phyloP scores from a whole-genome alignment of 2,329 filamentous ascomycete species.

The Setomelanomma holmii region DNA sequence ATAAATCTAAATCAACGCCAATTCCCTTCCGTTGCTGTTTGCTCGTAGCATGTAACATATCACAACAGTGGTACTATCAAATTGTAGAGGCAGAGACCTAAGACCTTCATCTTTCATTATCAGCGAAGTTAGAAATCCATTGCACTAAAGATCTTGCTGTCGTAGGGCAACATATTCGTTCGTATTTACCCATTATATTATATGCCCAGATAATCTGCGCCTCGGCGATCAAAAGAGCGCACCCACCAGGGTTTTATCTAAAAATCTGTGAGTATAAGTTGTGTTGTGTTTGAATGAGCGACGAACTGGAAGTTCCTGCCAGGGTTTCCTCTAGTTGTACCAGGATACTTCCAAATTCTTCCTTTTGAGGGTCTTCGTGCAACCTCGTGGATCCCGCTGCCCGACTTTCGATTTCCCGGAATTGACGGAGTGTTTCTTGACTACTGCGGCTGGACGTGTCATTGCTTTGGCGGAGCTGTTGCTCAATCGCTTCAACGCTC shows the following conservation, averaged over 20 bases:
- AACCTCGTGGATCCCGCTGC: neutral
- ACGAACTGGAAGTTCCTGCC: constrained; percentile 1
- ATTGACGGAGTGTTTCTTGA: neutral
- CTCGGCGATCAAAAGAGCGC: neutral
- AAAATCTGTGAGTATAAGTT: neutral
- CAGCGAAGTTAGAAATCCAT: neutral
- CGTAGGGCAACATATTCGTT: neutral
- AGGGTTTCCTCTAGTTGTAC: constrained; percentile 1
- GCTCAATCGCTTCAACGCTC: constrained; percentile 1
- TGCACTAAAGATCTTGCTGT: neutral
- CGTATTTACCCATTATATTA: neutral
- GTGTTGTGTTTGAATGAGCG: neutral
- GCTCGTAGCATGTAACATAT: too few species aligned
- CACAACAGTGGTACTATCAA: neutral
- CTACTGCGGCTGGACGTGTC: neutral
- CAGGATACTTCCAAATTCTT: neutral
- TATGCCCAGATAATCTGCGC: constrained; percentile 1
- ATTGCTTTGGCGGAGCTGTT: neutral
- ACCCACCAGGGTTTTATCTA: neutral
- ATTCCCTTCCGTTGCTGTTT: too few species aligned
- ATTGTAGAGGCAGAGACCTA: constrained; percentile 1
- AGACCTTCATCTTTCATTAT: neutral
- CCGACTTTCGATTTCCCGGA: constrained; percentile 1
- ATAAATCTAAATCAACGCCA: too few species aligned
- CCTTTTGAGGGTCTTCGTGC: neutral